Evolutionary conservation across 2,329 filamentous ascomycete species (phyloP), one percentile per base, ranked within the genome.

Genomic region (Trichoderma koningiopsis): DNA sequence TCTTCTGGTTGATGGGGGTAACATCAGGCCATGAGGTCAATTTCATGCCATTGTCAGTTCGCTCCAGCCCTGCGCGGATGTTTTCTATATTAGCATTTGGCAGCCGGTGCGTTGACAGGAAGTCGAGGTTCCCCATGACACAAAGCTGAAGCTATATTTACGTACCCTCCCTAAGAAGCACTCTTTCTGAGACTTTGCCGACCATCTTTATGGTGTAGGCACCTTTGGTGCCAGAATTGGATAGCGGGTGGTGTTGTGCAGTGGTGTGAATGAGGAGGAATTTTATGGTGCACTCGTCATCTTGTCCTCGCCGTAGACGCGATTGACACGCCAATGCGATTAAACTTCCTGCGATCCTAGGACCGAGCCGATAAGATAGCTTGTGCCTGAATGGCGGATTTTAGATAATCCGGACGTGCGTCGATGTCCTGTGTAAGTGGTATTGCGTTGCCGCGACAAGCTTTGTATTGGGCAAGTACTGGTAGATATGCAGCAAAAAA

Each of bases 21-120:
- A 97, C 90, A 77, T 96, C 91, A 11, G 96, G 95, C 95, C 96
- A 99, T 79, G 87, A 96, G 59, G 94, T 92, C 77, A 96, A 88
- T 78, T 94, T 96, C 91, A 99, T 95, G 82, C 95, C 94, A 88
- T 99, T 99, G 84, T 99, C 96, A 71, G 96, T 98, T 78, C 95
- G 89, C 83, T 97, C 93, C 73, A 99, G 89, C 73, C 96, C 95
- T 97, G 78, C 49, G 52, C 60, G 49, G 29, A 59, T 29, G 52
- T 37, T 58, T 52, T 14, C 27, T 27, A 33, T 11, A 40, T 67
- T 29, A 67, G 63, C 40, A 52, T 22, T 27, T 8, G 27, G 29
- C 29, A 27, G n/a, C 13, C 27, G 22, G 19, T 40, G 22, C 19
- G 31, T 40, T 35, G 43, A 59, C 56, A n/a, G 10, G 40, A 33